These are phyloP conservation scores for Furcasterigmium furcatum DNA, from an alignment of 2,329 filamentous ascomycete genomes.

Conservation along the genomic window DNA sequence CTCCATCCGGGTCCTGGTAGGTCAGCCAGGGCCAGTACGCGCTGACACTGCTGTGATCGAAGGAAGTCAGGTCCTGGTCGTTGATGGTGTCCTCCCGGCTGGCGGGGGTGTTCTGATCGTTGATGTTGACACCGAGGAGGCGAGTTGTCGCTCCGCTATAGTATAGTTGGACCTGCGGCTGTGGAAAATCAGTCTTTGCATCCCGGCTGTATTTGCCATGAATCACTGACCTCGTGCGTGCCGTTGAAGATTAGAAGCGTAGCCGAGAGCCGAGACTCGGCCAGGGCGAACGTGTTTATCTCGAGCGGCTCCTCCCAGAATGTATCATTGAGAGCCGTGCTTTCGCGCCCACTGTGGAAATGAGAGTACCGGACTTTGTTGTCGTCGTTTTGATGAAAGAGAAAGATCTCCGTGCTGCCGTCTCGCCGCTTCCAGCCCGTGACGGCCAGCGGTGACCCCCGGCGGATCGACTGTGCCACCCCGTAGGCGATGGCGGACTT, in stretches of 20 bases:
- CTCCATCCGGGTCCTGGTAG: conserved; percentile 1
- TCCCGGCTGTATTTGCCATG: too few relatives aligned
- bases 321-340: neutral
- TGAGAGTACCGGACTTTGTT: neutral
- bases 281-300: neutral
- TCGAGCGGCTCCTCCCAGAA: neutral
- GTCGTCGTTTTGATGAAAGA: conserved; percentile 1
- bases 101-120: neutral
- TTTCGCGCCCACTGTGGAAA: neutral
- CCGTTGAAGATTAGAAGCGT: neutral
- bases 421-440: neutral
- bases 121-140: conserved; percentile 3
- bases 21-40: conserved; percentile 3
- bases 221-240: too few relatives aligned
- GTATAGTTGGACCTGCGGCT: conserved; percentile 2
- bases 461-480: neutral
- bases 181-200: too few relatives aligned
- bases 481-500: neutral
- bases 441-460: neutral
- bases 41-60: neutral
- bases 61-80: neutral
- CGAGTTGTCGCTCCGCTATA: neutral
- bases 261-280: neutral
- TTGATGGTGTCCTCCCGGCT: conserved; percentile 4
- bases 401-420: neutral